phyloP scores from a whole-genome alignment of 306 rosid species.

The Trifolium subterraneum region DNA sequence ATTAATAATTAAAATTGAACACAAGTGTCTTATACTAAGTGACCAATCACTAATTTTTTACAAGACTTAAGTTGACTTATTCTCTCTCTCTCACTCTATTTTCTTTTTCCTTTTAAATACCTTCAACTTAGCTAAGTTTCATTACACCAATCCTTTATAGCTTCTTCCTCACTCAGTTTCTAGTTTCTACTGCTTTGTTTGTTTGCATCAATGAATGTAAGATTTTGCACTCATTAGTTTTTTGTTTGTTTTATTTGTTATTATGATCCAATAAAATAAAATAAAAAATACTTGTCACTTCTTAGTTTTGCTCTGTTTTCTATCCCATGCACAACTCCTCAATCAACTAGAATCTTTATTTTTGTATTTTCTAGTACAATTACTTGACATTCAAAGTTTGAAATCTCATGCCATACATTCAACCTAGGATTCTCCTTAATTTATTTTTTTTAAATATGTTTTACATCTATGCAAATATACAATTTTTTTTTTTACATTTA shows the following conservation, averaged over 20 bases:
- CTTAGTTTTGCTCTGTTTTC: constrained; percentile 3
- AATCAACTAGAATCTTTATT: background rate
- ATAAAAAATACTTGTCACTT: background rate
- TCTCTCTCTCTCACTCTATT: background rate
- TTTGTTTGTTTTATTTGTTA: background rate
- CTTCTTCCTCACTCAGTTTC: background rate
- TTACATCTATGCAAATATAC: too few relatives aligned
- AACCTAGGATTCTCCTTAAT: background rate
- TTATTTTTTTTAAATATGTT: background rate
- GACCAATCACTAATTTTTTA: background rate
- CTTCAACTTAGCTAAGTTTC: constrained; percentile 3
- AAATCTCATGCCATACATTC: constrained; percentile 19
- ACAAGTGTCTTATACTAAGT: background rate
- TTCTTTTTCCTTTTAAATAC: constrained; percentile 19
- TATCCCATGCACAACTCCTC: background rate
- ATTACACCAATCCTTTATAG: background rate
- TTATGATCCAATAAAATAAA: background rate
- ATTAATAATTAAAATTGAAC: background rate
- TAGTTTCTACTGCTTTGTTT: background rate
- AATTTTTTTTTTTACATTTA: too few relatives aligned
- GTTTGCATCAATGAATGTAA: constrained; percentile 37
- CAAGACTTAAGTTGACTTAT: constrained; percentile 11
- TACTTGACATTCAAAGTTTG: constrained; percentile 9
- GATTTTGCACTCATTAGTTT: background rate
- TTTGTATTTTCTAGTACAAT: background rate